These are phyloP conservation scores for Rubroshorea leprosula DNA, from an alignment of 345 rosid species.

Conservation along the genomic window DNA sequence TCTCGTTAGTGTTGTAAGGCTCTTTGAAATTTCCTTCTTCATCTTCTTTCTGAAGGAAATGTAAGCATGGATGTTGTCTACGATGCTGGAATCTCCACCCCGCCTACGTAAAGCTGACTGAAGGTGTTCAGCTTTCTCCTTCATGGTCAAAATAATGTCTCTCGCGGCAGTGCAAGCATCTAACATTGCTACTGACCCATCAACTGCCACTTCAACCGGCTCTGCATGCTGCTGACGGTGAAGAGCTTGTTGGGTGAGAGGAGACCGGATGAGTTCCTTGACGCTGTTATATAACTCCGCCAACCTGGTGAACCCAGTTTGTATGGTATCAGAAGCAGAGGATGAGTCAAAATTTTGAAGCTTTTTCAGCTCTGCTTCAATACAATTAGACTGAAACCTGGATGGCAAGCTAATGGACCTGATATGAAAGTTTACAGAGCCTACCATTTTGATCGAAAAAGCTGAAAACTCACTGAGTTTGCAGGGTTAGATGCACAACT, in stretches of 20 bases:
- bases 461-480: no score
- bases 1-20: conserved; percentile 36
- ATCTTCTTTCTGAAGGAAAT: conserved; percentile 51
- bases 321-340: conserved; percentile 18
- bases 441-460: background rate
- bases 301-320: conserved; percentile 27
- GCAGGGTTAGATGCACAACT: no score
- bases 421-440: conserved; percentile 17
- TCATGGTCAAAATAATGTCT: conserved; percentile 39
- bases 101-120: conserved; percentile 43
- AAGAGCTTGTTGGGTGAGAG: conserved; percentile 27
- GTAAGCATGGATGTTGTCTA: conserved; percentile 36
- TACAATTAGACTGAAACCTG: conserved; percentile 33
- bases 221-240: conserved; percentile 16
- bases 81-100: conserved; percentile 29
- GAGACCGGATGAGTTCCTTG: conserved; percentile 30
- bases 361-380: conserved; percentile 37
- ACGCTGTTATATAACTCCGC: conserved; percentile 29
- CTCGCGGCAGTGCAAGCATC: conserved; percentile 33
- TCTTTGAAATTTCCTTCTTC: conserved; percentile 40
- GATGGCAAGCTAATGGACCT: conserved; percentile 58
- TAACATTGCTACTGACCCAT: conserved; percentile 31
- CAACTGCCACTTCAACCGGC: conserved; percentile 31
- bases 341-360: conserved; percentile 22
- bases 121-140: conserved; percentile 30